Conservation (phyloP, 148 eudicot genomes). For the Silene latifolia region DNA sequence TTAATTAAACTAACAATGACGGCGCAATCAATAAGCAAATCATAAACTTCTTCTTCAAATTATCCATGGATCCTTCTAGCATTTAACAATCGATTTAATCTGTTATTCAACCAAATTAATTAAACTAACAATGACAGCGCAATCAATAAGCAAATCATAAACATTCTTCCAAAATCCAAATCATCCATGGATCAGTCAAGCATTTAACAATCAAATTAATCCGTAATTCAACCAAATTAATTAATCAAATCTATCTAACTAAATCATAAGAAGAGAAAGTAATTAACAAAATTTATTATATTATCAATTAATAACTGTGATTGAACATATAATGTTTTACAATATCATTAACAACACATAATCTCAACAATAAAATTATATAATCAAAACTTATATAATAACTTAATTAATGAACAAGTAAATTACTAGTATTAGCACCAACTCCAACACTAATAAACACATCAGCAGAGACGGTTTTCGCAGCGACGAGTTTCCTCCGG, state of each 20-base stretch:
- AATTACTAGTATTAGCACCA: background rate
- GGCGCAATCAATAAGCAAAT: background rate
- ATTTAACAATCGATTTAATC: too few relatives aligned
- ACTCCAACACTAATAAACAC: background rate
- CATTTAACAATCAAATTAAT: background rate
- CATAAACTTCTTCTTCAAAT: background rate
- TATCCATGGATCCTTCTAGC: too few relatives aligned
- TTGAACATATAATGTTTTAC: background rate
- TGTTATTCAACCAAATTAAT: background rate
- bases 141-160: too few relatives aligned
- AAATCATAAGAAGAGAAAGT: too few relatives aligned
- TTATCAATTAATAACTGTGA: background rate
- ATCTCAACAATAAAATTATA: background rate
- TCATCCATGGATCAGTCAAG: too few relatives aligned
- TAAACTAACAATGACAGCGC: background rate
- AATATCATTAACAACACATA: background rate
- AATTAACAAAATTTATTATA: background rate
- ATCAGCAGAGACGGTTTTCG: slow-evolving; percentile 7
- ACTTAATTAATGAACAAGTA: background rate
- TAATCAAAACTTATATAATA: background rate
- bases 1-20: background rate
- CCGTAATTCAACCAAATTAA: too few relatives aligned
- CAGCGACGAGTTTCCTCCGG: slow-evolving; percentile 31
- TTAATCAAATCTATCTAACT: too few relatives aligned
- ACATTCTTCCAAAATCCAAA: background rate